Conservation (phyloP, 1,284 basidiomycete genomes). For the Apiotrichum akiyoshidainum region DNA sequence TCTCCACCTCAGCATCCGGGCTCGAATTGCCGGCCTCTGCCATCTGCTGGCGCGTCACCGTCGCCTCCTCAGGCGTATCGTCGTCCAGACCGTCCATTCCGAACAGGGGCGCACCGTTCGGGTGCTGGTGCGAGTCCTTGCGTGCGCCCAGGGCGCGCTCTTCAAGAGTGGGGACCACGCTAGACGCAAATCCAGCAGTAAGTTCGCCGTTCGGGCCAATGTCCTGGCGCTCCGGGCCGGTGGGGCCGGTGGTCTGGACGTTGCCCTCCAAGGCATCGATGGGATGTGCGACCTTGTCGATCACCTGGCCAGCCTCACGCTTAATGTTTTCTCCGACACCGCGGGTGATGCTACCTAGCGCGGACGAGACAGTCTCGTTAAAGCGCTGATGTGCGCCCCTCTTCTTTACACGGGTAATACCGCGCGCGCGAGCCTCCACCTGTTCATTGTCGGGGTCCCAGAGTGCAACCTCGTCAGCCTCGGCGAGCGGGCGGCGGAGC, state of each 20-base stretch:
- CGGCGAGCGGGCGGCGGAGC: constrained; percentile 58
- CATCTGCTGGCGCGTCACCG: constrained; percentile 27
- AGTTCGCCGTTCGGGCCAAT: constrained; percentile 57
- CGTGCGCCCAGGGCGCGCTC: constrained; percentile 58
- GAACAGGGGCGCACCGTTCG: constrained; percentile 29
- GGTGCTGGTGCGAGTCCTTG: constrained; percentile 41
- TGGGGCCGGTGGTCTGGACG: constrained; percentile 38
- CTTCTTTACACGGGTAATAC: constrained; percentile 49
- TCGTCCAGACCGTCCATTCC: constrained; percentile 45
- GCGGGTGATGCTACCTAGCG: constrained; percentile 39
- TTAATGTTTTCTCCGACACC: constrained; percentile 47
- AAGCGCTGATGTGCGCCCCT: constrained; percentile 35
- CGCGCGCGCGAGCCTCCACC: constrained; percentile 40
- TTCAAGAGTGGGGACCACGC: constrained; percentile 68
- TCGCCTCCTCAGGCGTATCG: constrained; percentile 23
- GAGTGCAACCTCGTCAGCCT: constrained; percentile 58
- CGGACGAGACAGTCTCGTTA: constrained; percentile 34
- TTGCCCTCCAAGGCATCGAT: constrained; percentile 27
- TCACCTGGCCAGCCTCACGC: constrained; percentile 49
- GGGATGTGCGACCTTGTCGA: constrained; percentile 54
- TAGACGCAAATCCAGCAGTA: constrained; percentile 59
- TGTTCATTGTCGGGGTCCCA: constrained; percentile 84
- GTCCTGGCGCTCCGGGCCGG: constrained; percentile 55
- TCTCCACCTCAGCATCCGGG: constrained; percentile 26
- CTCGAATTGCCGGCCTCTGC: constrained; percentile 18